Conservation (phyloP, 805 yeast species). For the Wickerhamomyces sydowiorum region DNA sequence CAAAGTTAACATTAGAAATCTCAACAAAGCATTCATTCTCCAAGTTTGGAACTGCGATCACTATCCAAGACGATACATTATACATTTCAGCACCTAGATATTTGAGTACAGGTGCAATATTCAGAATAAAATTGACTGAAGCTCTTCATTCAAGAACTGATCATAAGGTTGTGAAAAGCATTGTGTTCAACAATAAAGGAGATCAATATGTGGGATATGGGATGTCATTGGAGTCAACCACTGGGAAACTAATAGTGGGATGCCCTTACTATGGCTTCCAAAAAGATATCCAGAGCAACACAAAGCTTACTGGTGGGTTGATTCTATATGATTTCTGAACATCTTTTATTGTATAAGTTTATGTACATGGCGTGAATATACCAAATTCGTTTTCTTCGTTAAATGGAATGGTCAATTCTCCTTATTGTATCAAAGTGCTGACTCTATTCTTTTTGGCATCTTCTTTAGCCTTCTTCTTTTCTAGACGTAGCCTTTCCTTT, state of each 20-base stretch:
- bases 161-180: not conserved
- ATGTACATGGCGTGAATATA: slow-evolving; percentile 2
- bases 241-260: slow-evolving; percentile 30
- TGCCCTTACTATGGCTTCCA: slow-evolving; percentile 31
- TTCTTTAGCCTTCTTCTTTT: slow-evolving; percentile 15
- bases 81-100: slow-evolving; percentile 39
- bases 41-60: slow-evolving; percentile 11
- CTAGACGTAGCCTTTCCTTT: slow-evolving; percentile 19
- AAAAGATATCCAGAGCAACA: slow-evolving; percentile 18
- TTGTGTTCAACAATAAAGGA: slow-evolving; percentile 20
- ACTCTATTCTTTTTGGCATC: slow-evolving; percentile 11
- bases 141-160: slow-evolving; percentile 8
- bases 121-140: slow-evolving; percentile 28
- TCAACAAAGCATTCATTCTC: slow-evolving; percentile 2
- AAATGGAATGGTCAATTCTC: not conserved
- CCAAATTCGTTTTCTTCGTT: no score
- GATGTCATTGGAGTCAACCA: slow-evolving; percentile 24
- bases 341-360: not conserved
- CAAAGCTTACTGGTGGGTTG: slow-evolving; percentile 28
- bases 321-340: slow-evolving; percentile 12
- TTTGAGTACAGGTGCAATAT: slow-evolving; percentile 36
- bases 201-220: slow-evolving; percentile 42
- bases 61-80: slow-evolving; percentile 15
- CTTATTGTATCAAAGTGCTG: slow-evolving; percentile 1
- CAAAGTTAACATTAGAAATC: not conserved